Evolutionary conservation across 1,284 basidiomycete genomes (phyloP).

Genomic region (Fomitopsis palustris): DNA sequence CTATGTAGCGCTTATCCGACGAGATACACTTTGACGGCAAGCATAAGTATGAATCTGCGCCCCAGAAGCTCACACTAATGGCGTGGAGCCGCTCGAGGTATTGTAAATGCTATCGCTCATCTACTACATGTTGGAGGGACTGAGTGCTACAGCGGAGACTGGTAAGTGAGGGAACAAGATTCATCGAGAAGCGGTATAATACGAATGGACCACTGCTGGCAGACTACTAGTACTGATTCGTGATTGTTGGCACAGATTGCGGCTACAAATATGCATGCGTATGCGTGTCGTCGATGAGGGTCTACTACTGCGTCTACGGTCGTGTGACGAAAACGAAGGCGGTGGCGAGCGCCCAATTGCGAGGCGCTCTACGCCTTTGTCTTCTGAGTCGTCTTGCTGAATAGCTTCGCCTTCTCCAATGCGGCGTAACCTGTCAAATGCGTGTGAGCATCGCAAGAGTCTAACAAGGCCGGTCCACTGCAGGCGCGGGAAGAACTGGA

Average conservation of each 20-base stretch:
- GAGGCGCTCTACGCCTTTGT: conserved; percentile 47
- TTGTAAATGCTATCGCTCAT: neutral
- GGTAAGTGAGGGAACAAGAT: neutral
- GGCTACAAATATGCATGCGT: conserved; percentile 6
- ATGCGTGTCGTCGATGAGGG: neutral
- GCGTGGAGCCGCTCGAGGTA: neutral
- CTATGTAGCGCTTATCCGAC: neutral
- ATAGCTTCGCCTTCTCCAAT: conserved; percentile 90
- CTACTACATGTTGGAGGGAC: neutral
- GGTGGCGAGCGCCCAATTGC: neutral
- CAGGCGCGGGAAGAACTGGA: neutral
- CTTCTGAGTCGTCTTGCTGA: conserved; percentile 74
- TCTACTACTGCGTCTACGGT: neutral
- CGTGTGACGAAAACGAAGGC: neutral
- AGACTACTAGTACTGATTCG: neutral
- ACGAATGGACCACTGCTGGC: neutral
- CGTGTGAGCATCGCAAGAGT: neutral
- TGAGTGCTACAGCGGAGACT: neutral
- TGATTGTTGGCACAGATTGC: conserved; percentile 3
- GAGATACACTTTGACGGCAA: neutral
- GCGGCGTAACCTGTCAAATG: conserved; percentile 55
- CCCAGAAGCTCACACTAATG: too few relatives aligned
- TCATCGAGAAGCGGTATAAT: neutral
- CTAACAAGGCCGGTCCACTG: neutral
- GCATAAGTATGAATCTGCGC: too few relatives aligned